phyloP scores from a whole-genome alignment of 306 rosid genomes.

The Lathyrus oleraceus region DNA sequence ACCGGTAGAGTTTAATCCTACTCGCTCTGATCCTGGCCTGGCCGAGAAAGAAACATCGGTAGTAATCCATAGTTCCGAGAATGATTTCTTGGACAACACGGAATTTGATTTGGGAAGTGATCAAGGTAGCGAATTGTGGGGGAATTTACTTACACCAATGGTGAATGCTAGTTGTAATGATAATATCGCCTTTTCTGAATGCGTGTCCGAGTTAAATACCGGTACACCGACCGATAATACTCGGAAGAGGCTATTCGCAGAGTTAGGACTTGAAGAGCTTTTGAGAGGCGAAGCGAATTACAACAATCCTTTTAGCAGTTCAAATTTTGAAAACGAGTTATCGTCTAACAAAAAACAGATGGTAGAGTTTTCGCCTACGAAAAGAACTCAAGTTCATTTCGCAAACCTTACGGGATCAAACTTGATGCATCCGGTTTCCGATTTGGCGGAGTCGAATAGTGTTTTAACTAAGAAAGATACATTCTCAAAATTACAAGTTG shows the following conservation, averaged over 20 bases:
- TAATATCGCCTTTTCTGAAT: constrained; percentile 41
- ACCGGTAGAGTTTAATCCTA: constrained; percentile 42
- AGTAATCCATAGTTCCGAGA: constrained; percentile 35
- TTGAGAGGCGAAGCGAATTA: constrained; percentile 48
- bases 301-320: constrained; percentile 41
- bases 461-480: constrained; percentile 49
- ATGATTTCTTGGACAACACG: constrained; percentile 41
- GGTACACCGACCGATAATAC: constrained; percentile 40
- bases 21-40: constrained; percentile 39
- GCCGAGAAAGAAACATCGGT: constrained; percentile 36
- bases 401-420: constrained; percentile 37
- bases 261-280: constrained; percentile 67
- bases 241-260: constrained; percentile 63
- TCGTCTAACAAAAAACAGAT: constrained; percentile 44
- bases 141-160: constrained; percentile 44
- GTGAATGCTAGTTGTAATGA: constrained; percentile 31
- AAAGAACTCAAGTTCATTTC: constrained; percentile 39
- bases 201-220: constrained; percentile 45
- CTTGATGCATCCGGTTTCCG: constrained; percentile 37
- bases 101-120: constrained; percentile 40
- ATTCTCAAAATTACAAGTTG: constrained; percentile 54
- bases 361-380: constrained; percentile 44
- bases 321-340: constrained; percentile 46
- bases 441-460: constrained; percentile 37
- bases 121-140: constrained; percentile 47